Conservation (phyloP, 306 rosid genomes). For the Acacia acuminata region DNA sequence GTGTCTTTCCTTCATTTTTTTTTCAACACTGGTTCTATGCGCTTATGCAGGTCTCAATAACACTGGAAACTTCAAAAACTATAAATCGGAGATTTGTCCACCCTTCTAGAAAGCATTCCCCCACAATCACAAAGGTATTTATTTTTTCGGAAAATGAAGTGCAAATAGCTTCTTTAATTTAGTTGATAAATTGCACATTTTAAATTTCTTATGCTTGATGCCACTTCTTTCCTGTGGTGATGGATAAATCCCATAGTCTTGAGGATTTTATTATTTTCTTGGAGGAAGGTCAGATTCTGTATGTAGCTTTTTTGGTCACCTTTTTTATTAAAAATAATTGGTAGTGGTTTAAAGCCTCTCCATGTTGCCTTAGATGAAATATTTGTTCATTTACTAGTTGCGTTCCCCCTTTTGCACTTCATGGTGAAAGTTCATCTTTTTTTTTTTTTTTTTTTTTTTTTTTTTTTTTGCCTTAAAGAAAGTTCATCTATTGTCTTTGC, state of each 20-base stretch:
- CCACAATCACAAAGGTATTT: slow-evolving; percentile 87
- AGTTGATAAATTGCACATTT: background rate
- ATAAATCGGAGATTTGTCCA: slow-evolving; percentile 75
- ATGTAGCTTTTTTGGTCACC: too few species aligned
- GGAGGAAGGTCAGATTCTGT: background rate
- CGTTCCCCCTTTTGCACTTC: too few species aligned
- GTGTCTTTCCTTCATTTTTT: slow-evolving; percentile 15
- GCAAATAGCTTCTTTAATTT: background rate
- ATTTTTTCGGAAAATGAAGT: background rate
- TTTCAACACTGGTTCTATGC: background rate
- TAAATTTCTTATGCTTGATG: background rate
- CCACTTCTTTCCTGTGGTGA: too few species aligned
- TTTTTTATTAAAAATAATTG: too few species aligned
- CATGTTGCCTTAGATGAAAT: too few species aligned
- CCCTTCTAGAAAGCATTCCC: slow-evolving; percentile 88
- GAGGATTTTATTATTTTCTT: background rate
- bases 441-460: too few species aligned
- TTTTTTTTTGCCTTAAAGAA: too few species aligned
- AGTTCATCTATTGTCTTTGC: background rate
- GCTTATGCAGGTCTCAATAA: slow-evolving; percentile 66
- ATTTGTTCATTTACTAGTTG: too few species aligned
- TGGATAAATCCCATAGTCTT: background rate
- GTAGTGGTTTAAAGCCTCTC: too few species aligned
- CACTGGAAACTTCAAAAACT: slow-evolving; percentile 93
- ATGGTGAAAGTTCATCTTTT: too few species aligned